These are phyloP conservation scores for Alternaria sp. DNA, from an alignment of 2,329 filamentous ascomycete species.

Conservation along the genomic window DNA sequence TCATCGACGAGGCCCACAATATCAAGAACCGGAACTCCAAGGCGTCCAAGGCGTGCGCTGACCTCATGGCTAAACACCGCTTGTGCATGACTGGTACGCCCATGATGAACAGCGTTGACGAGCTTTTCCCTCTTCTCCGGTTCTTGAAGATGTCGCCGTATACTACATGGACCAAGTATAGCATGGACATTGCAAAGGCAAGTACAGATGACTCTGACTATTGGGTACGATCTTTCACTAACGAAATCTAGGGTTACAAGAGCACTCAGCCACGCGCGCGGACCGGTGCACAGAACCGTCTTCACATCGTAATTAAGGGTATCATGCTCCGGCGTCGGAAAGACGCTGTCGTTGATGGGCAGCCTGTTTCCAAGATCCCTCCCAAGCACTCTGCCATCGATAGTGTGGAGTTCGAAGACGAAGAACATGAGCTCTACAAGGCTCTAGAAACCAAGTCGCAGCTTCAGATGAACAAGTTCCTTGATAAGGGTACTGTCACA, in stretches of 20 bases:
- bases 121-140: conserved; percentile 77
- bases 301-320: conserved; percentile 79
- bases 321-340: conserved; percentile 86
- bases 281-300: conserved; percentile 66
- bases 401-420: conserved; percentile 70
- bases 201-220: neutral
- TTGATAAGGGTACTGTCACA: conserved; percentile 69
- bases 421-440: conserved; percentile 70
- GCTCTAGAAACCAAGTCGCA: conserved; percentile 71
- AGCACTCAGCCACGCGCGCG: conserved; percentile 38
- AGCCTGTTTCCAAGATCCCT: conserved; percentile 74
- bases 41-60: conserved; percentile 65
- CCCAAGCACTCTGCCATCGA: conserved; percentile 67
- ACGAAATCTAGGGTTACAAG: conserved; percentile 50
- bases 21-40: conserved; percentile 78
- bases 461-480: conserved; percentile 77
- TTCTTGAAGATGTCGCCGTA: conserved; percentile 83
- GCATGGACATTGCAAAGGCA: conserved; percentile 59
- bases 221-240: neutral
- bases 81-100: conserved; percentile 83
- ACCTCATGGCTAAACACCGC: conserved; percentile 66
- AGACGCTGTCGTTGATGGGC: conserved; percentile 76
- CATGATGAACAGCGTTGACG: conserved; percentile 85
- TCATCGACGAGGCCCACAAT: conserved; percentile 80
- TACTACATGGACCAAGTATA: conserved; percentile 68